phyloP scores from a whole-genome alignment of 257 asterid species.

The Solanum sejunctum region DNA sequence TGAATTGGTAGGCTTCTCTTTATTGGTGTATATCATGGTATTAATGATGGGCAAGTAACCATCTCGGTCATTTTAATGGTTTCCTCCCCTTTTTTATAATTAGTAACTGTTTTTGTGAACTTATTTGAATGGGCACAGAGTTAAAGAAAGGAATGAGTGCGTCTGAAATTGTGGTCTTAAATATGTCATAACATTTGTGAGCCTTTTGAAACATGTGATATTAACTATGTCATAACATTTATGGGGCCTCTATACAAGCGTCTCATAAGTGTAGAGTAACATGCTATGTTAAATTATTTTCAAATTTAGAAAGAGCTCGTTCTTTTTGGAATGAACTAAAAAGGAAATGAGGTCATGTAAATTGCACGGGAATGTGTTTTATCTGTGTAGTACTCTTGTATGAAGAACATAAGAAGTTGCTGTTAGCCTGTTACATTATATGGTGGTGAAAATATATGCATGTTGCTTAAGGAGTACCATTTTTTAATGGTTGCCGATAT shows the following conservation, averaged over 20 bases:
- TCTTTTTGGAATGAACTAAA: background rate
- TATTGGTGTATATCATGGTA: background rate
- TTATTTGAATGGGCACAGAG: background rate
- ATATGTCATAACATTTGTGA: background rate
- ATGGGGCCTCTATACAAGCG: background rate
- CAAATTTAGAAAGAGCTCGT: background rate
- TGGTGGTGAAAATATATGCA: background rate
- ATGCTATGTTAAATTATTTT: background rate
- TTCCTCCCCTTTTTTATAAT: background rate
- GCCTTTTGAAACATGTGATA: background rate
- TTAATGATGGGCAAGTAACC: background rate
- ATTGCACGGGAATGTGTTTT: background rate
- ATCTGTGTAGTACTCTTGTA: background rate
- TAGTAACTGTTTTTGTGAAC: background rate
- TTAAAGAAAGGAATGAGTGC: background rate
- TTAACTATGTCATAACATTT: background rate
- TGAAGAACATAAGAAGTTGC: background rate
- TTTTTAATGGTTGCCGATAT: background rate
- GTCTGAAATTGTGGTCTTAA: background rate
- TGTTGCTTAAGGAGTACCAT: background rate
- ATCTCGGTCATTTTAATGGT: background rate
- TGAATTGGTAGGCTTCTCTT: background rate
- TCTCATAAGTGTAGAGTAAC: background rate
- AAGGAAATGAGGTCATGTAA: background rate
- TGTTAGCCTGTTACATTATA: background rate